Evolutionary conservation across 345 rosid species (phyloP).

Genomic region (Brassica incana): DNA sequence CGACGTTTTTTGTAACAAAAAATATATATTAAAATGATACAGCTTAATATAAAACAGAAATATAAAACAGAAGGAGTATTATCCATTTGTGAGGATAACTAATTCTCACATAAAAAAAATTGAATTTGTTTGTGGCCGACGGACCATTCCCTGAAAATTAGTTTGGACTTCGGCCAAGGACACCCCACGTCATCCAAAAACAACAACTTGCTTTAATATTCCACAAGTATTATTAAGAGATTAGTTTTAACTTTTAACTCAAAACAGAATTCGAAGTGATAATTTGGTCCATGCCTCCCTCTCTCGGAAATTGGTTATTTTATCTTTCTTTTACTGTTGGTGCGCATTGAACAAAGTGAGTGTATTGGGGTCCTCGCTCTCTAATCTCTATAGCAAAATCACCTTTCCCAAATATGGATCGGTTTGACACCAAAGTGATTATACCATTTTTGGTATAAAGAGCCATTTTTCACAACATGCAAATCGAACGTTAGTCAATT

Average conservation of each 20-base stretch:
- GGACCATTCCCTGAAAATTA: too few relatives aligned
- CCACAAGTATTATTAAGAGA: too few relatives aligned
- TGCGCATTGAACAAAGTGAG: slow-evolving; percentile 21
- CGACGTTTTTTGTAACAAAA: too few relatives aligned
- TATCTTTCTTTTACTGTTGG: neutral
- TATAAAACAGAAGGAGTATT: too few relatives aligned
- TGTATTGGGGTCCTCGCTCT: slow-evolving; percentile 5
- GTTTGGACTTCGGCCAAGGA: too few relatives aligned
- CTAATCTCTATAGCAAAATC: neutral
- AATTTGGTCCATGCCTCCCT: slow-evolving; percentile 30
- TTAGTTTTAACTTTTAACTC: neutral
- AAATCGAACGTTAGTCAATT: neutral
- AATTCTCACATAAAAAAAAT: too few relatives aligned
- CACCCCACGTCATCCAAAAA: too few relatives aligned
- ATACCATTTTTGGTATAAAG: slow-evolving; percentile 37
- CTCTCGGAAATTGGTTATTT: slow-evolving; percentile 3
- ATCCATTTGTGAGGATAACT: too few relatives aligned
- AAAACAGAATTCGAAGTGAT: slow-evolving; percentile 31
- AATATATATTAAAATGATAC: too few relatives aligned
- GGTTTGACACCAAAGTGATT: slow-evolving; percentile 1
- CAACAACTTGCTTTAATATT: too few relatives aligned
- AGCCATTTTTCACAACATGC: neutral
- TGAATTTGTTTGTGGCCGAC: too few relatives aligned
- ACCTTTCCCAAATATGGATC: slow-evolving; percentile 47
- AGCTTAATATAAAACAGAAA: too few relatives aligned